Base-by-base conservation (phyloP, 2,329 filamentous ascomycete genomes). In the Penicillium capsulatum region DNA sequence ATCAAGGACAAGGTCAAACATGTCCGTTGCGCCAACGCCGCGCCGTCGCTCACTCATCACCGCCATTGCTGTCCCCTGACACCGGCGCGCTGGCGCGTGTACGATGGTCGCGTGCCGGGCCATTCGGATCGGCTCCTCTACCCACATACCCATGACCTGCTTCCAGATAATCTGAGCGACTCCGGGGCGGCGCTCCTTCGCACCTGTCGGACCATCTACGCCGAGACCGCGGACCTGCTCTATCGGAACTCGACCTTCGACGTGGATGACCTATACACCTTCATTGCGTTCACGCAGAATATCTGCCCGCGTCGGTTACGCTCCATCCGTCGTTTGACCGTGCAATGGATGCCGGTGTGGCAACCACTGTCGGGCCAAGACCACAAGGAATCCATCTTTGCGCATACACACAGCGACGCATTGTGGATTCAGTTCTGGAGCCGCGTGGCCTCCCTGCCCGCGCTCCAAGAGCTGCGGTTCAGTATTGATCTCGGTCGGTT, bases 281-380 rank as follows among this genome's bases (percentile, higher is more conserved):
- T 65, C 38, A 51, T 65, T 11, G 55, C 59, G 4, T 65, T 66
- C 42, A 49, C 54, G 2, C 31, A 35, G 0, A 46, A 44, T 11
- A 38, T 67, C 6, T 50, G 51, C 4, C 38, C 55, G 0, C 7
- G 31, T 3, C 47, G 50, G 7, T 52, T 57, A 0, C 22, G 15
- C 14, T 33, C 45, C 1, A 57, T 65, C 13, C 37, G 40, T 1
- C 35, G 45, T 1, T 40, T 65, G 2, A 58, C 55, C 0, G 48
- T 65, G 2, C 62, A 65, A 31, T 65, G 59, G 57, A 59, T 47
- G 26, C 61, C 62, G 0, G 41, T 65, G 16, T 65, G 61, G 61
- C 54, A 58, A 17, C 62, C 61, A 2, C 52, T 65, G 38, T 39
- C 57, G 0, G 59, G 60, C 2, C 41, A 59, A 17, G 55, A 57